Evolutionary conservation across 73 alveolate species (phyloP).

Genomic region (Tetrahymena elliotti): DNA sequence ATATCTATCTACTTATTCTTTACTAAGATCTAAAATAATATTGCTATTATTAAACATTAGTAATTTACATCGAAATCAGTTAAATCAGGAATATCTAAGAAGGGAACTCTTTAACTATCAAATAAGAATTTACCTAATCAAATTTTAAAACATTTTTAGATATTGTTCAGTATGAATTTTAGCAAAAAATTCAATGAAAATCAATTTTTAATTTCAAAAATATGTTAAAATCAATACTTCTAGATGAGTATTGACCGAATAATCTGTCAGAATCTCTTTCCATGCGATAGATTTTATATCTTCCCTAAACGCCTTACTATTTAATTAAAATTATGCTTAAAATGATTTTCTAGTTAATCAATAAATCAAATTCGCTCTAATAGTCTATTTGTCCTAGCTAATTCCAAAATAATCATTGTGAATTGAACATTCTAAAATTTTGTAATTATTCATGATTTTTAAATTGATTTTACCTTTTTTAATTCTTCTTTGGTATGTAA

Average conservation of each 20-base stretch:
- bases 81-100: conserved; percentile 29
- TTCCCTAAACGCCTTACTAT: neutral
- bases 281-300: neutral
- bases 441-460: neutral
- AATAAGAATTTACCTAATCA: neutral
- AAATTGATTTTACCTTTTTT: conserved; percentile 6
- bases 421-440: neutral
- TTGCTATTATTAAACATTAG: neutral
- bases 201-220: neutral
- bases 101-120: conserved; percentile 21
- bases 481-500: conserved; percentile 11
- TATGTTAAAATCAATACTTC: conserved; percentile 12
- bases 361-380: neutral
- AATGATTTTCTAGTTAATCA: too few species aligned
- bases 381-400: neutral
- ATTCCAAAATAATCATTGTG: neutral
- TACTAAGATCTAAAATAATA: neutral
- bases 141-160: neutral
- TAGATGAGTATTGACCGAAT: conserved; percentile 19
- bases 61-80: conserved; percentile 21
- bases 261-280: conserved; percentile 22
- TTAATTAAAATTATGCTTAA: neutral
- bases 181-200: neutral
- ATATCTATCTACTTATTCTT: neutral
- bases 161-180: too few species aligned